phyloP scores from a whole-genome alignment of 352 stramenopile genomes.

The Phytophthora constricta region DNA sequence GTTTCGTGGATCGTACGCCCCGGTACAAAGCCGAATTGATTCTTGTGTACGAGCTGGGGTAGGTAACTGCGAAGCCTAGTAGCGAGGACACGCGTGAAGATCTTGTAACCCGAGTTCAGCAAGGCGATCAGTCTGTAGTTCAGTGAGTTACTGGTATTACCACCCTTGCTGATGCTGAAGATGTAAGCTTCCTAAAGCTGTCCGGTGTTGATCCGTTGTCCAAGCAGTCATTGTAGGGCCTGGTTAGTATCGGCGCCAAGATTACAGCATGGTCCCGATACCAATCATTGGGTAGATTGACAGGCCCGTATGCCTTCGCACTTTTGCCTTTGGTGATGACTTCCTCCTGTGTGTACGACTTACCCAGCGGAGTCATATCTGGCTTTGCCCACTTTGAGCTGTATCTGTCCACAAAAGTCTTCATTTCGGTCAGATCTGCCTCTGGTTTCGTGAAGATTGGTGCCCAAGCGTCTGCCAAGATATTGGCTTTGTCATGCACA shows the following conservation, averaged over 20 bases:
- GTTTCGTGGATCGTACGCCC: constrained; percentile 6
- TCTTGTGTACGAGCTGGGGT: not conserved
- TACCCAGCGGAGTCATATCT: not conserved
- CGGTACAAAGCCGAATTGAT: constrained; percentile 5
- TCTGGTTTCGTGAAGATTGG: not conserved
- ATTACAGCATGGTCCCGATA: not conserved
- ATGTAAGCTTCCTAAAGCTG: constrained; percentile 1
- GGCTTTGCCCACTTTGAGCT: no score
- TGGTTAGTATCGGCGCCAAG: not conserved
- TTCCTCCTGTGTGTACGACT: not conserved
- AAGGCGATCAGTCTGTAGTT: constrained; percentile 5
- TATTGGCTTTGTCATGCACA: constrained; percentile 12
- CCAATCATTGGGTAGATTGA: not conserved
- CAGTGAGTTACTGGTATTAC: not conserved
- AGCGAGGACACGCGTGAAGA: constrained; percentile 11
- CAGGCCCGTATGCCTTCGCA: constrained; percentile 3
- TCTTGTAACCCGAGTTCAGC: constrained; percentile 10
- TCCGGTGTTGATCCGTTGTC: not conserved
- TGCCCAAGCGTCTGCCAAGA: not conserved
- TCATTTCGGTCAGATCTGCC: not conserved
- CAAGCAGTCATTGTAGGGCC: not conserved
- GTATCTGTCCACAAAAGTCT: no score
- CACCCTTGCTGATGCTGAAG: constrained; percentile 10
- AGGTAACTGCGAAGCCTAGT: not conserved
- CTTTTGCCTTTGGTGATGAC: constrained; percentile 6